Evolutionary conservation across 1,284 basidiomycete species (phyloP), one percentile per base, ranked within the genome.

Genomic region (Cryptococcus amylolentus): DNA sequence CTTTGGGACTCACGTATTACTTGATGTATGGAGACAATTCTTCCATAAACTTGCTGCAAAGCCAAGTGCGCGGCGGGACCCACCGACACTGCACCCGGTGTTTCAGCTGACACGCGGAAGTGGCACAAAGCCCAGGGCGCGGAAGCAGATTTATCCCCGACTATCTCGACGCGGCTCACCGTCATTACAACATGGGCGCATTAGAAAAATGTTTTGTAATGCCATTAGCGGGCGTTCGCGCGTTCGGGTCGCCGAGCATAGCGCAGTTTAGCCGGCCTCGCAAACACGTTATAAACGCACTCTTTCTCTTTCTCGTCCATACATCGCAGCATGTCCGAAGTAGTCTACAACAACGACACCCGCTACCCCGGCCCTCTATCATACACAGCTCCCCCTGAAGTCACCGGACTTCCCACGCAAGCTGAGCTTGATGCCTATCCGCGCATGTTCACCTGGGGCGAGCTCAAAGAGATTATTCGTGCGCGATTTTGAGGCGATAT

Each of bases 401-500:
- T 76, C 48, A 31, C 48, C 5, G 74, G 76, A 9, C 49, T 74
- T 4, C 74, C 73, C 0, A 72, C 70, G 0, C 70, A 74, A 44
- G 68, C 58, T 2, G 73, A 77, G 57, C 64, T 76, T 8, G 76
- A 75, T 52, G 70, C 71, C 5, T 69, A 69, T 43, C 72, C 72
- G 7, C 53, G 70, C 16, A 62, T 75, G 64, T 76, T 71, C 57
- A 74, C 71, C 9, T 77, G 72, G 72, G 76, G 73, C n/a, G 67
- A 74, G 52, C 54, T 76, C 40, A 75, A 75, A 57, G 68, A 66
- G 38, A 69, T 73, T 31, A 61, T 77, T 40, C 43, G 69, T 71
- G 57, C 65, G 64, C 61, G 26, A 2, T 49, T 18, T 23, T 20
- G 14, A 23, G 45, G 23, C 4, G 16, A 5, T 41, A 38, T 6